These are phyloP conservation scores for Chondrostereum purpureum DNA, from an alignment of 1,284 basidiomycete species.

Conservation along the genomic window DNA sequence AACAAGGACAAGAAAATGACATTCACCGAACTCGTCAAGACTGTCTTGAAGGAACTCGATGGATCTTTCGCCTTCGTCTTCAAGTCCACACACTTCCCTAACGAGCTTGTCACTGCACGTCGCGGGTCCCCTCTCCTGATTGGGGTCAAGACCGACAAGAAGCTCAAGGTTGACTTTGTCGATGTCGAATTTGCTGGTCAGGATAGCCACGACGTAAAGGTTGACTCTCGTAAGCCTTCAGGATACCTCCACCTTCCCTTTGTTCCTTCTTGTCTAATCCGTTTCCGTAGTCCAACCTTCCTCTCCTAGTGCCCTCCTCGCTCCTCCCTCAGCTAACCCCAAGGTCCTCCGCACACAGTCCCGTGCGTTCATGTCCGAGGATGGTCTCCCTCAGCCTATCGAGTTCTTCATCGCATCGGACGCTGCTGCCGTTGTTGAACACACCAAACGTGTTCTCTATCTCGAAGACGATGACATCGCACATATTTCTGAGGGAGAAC, in stretches of 20 bases:
- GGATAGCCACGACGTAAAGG: slow-evolving; percentile 52
- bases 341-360: slow-evolving; percentile 95
- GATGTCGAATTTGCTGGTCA: slow-evolving; percentile 91
- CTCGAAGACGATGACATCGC: slow-evolving; percentile 99
- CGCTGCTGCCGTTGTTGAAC: slow-evolving; percentile 93
- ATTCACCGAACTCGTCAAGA: slow-evolving; percentile 92
- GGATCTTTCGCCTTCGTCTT: slow-evolving; percentile 99
- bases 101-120: slow-evolving; percentile 92
- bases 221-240: slow-evolving; percentile 59
- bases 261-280: slow-evolving; percentile 13
- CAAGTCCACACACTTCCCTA: slow-evolving; percentile 96
- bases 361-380: slow-evolving; percentile 97
- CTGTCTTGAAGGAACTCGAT: slow-evolving; percentile 96
- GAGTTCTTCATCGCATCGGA: slow-evolving; percentile 99
- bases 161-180: slow-evolving; percentile 99
- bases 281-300: slow-evolving; percentile 38
- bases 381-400: slow-evolving; percentile 97
- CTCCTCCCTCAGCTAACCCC: slow-evolving; percentile 65
- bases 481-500: slow-evolving; percentile 93
- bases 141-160: slow-evolving; percentile 99
- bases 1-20: slow-evolving; percentile 84
- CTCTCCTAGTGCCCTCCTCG: slow-evolving; percentile 59
- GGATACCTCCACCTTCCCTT: slow-evolving; percentile 16
- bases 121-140: slow-evolving; percentile 96
- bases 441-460: slow-evolving; percentile 98